phyloP scores from a whole-genome alignment of 140 eudicot species.

The Erigeron philadelphicus region DNA sequence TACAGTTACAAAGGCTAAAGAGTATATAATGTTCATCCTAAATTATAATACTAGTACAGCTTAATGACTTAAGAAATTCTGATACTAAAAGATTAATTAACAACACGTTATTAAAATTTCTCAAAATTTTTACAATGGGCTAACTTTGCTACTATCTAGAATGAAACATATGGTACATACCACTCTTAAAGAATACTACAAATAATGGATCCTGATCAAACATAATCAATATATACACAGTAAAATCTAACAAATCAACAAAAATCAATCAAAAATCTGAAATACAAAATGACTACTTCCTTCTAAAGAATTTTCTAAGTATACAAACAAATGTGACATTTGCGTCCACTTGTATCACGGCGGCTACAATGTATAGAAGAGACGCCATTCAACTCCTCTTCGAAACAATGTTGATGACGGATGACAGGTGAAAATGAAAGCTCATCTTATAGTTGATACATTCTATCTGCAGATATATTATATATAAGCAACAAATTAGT shows the following conservation, averaged over 20 bases:
- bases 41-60: too few relatives aligned
- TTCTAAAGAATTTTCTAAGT: conserved; percentile 14
- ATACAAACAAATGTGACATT: neutral
- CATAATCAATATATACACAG: conserved; percentile 21
- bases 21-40: too few relatives aligned
- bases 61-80: too few relatives aligned
- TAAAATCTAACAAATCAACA: conserved; percentile 11
- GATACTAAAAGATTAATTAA: too few relatives aligned
- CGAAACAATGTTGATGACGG: neutral
- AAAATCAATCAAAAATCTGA: neutral
- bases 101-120: too few relatives aligned
- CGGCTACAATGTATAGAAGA: neutral
- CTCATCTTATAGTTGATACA: conserved; percentile 16
- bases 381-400: too few relatives aligned
- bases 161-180: too few relatives aligned
- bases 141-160: too few relatives aligned
- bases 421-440: conserved; percentile 10
- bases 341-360: conserved; percentile 4
- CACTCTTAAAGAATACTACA: neutral
- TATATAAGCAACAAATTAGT: neutral
- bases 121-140: too few relatives aligned
- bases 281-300: neutral
- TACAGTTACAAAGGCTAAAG: too few relatives aligned
- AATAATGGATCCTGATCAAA: neutral
- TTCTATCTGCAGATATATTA: conserved; percentile 24